phyloP scores from a whole-genome alignment of 208 protist genomes.

The Phytomonas serpens region DNA sequence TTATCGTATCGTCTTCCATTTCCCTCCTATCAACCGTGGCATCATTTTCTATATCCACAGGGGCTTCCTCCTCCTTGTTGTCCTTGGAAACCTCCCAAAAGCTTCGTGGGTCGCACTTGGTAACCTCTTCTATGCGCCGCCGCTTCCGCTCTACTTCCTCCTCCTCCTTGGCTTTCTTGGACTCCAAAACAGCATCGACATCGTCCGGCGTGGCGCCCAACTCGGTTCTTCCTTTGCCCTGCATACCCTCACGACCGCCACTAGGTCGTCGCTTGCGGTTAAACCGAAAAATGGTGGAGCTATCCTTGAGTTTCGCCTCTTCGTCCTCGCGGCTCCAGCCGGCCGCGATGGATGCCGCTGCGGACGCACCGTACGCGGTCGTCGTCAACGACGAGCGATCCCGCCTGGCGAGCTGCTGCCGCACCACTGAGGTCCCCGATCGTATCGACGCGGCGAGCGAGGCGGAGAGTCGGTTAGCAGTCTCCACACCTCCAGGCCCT shows the following conservation, averaged over 20 bases:
- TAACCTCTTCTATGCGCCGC: conserved; percentile 11
- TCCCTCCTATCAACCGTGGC: background rate
- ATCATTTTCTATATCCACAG: background rate
- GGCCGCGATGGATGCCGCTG: conserved; percentile 62
- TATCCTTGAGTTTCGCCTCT: conserved; percentile 43
- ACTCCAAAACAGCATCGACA: conserved; percentile 7
- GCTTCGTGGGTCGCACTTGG: conserved; percentile 1
- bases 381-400: conserved; percentile 63
- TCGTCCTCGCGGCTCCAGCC: conserved; percentile 47
- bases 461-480: conserved; percentile 26
- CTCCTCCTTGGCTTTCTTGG: background rate
- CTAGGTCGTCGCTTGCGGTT: conserved; percentile 18
- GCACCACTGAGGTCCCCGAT: conserved; percentile 48
- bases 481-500: conserved; percentile 14
- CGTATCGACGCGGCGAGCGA: conserved; percentile 77
- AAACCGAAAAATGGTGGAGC: conserved; percentile 78
- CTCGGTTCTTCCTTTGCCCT: conserved; percentile 1
- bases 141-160: background rate
- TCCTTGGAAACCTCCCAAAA: conserved; percentile 14
- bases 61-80: conserved; percentile 2
- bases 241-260: conserved; percentile 9
- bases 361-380: conserved; percentile 75
- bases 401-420: conserved; percentile 48
- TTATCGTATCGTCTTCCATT: conserved; percentile 3
- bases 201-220: background rate